Base-by-base conservation (phyloP, 2,329 filamentous ascomycete genomes). In the Cytospora piceicola region DNA sequence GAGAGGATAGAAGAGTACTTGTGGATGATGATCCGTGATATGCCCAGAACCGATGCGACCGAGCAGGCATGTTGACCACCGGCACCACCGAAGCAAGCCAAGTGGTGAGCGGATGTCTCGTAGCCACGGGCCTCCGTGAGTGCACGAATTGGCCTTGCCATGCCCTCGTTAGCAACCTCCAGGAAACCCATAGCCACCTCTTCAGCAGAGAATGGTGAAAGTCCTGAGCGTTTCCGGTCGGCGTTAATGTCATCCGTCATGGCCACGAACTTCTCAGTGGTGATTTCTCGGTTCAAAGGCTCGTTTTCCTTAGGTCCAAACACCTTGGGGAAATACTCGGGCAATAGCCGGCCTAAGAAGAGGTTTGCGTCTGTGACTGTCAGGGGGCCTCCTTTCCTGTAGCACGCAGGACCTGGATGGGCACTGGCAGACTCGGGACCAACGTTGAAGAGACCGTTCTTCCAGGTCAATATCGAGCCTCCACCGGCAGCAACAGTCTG, bases 401-500 rank as follows among this genome's bases (percentile, higher is more conserved):
- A 90, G 67, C 87, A 90, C 1, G 86, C 87, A n/a, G 88, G 88
- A 2, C 88, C 88, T 14, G 88, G 88, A 72, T 89, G 85, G 27
- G 88, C 87, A 54, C 85, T 83, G 3, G 88, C 87, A 55, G 85
- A 88, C 71, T 90, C 87, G 0, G 88, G 88, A 0, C 88, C 88
- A 8, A 90, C 88, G 1, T 88, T 84, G 66, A 91, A 90, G 0
- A 91, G 77, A 0, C 88, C 88, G 63, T 90, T 90, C 59, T 83
- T 84, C 80, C 85, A 90, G 73, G 88, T 89, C 0, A 93, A 77
- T 11, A 88, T 81, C 1, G 86, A 90, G n/a, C 89, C 89, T 67
- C 90, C 90, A 22, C 90, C 90, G 8, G 90, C 90, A 29, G 90
- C 90, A 5, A 93, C 90, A 1, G 91, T 94, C 73, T 92, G 92